Base-by-base conservation (phyloP, 345 rosid genomes). In the Durio zibethinus region DNA sequence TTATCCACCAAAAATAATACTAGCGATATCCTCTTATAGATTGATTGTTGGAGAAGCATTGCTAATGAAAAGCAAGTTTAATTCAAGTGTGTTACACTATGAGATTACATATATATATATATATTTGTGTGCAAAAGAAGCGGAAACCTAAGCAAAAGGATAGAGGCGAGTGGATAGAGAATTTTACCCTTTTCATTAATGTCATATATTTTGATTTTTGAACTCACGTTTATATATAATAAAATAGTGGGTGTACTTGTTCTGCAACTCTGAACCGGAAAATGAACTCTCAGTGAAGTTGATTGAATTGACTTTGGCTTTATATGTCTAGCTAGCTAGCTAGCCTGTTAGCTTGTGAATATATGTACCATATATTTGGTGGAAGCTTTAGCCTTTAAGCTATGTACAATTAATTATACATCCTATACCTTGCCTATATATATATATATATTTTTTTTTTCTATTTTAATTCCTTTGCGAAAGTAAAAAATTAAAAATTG, bases 191-290 rank as follows among this genome's bases (percentile, higher is more conserved):
- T n/a, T n/a, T n/a, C n/a, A n/a, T n/a, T n/a, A n/a, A n/a, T n/a
- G n/a, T n/a, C n/a, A n/a, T n/a, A n/a, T n/a, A n/a, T n/a, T 9
- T 23, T 57, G 1, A 23, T 23, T 23, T 23, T 57, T 10, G 60
- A 54, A 54, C 53, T n/a, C n/a, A n/a, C n/a, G n/a, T n/a, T n/a
- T n/a, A n/a, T n/a, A n/a, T n/a, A n/a, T n/a, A n/a, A n/a, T n/a
- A n/a, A n/a, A n/a, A n/a, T n/a, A n/a, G n/a, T n/a, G 43, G 21
- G 7, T 38, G 29, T 65, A 65, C 48, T 65, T 65, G 21, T 40
- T 65, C 71, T 40, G 48, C 71, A 1, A 38, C 33, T 67, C 72
- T 67, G 72, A 21, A 23, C 72, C 52, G 45, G 61, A 42, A 67
- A 67, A 21, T 42, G 50, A 67, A 67, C 21, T 40, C 20, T 40